Percentiles rank a stretch among this genome's conserved stretches.
Conservation (phyloP, 345 rosid genomes). For the Excoecaria agallocha region DNA sequence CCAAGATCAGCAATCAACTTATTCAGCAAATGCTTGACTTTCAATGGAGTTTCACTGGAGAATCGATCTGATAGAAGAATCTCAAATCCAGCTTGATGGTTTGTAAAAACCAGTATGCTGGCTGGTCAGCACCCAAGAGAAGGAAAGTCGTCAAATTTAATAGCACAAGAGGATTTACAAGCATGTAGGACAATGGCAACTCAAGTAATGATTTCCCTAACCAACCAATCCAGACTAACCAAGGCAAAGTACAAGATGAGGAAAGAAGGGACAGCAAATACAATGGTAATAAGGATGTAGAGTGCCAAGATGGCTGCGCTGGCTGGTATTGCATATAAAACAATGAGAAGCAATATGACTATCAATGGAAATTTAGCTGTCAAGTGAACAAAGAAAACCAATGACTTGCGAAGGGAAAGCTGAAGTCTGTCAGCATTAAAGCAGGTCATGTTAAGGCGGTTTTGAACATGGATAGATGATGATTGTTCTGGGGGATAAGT, state of each 20-base stretch:
- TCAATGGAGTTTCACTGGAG: not conserved
- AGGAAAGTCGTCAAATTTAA: constrained; percentile 9
- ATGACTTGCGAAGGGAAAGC: constrained; percentile 55
- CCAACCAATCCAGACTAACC: constrained; percentile 89
- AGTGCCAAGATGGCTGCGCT: constrained; percentile 77
- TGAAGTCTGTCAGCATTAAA: constrained; percentile 42
- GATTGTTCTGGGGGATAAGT: constrained; percentile 29
- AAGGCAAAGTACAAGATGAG: constrained; percentile 84
- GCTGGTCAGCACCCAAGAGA: not conserved
- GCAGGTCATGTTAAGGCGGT: constrained; percentile 20
- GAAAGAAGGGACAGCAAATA: constrained; percentile 83
- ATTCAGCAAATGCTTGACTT: not conserved
- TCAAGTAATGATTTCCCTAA: constrained; percentile 72
- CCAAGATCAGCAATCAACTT: not conserved
- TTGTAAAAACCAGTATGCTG: not conserved
- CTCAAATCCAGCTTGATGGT: not conserved
- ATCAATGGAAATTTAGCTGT: constrained; percentile 89
- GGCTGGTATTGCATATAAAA: constrained; percentile 80
- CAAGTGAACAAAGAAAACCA: constrained; percentile 69
- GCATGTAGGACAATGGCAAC: not conserved
- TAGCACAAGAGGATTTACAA: not conserved
- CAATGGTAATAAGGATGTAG: constrained; percentile 67
- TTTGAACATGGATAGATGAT: constrained; percentile 40
- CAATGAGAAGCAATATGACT: constrained; percentile 72
- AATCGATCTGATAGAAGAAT: not conserved